Evolutionary conservation across 1,139 yeast genomes (phyloP), one percentile per base, ranked within the genome.

Genomic region (Pneumocystis canis): DNA sequence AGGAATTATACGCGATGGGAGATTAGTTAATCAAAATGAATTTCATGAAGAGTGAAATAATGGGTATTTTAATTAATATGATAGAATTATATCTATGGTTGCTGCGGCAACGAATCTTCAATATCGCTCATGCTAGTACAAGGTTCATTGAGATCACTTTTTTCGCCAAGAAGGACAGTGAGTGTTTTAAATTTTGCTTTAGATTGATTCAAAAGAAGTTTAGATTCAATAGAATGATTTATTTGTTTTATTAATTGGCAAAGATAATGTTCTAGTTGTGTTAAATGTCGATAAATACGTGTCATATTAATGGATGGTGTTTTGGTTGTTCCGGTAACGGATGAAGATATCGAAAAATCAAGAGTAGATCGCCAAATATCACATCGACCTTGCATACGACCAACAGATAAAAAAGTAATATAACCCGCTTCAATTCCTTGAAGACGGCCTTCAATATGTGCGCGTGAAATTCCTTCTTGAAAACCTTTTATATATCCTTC

Each of bases 371-470:
- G 64, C 78, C 78, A 77, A 11, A 47, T 20, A 25, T 47, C 54
- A 11, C 31, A 47, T 5, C 86, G 72, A 5, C 88, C 88, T 60
- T 76, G 74, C 5, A 87, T 77, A 63, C 84, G 82, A 0, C 95
- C 95, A 2, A 86, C 71, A 0, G 85, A 73, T 16, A 84, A 69
- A 68, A 79, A 85, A 66, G 90, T 75, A 72, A 85, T 90, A 70
- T 82, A 86, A 0, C 89, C 94, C 0, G 89, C 84, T 70, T 87
- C 94, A 62, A 85, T 78, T 0, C 95, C 95, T 69, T 80, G 85
- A 67, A 85, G 87, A 68, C 83, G 83, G 1, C 95, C 95, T 71
- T 87, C 95, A 1, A 78, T 67, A 62, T 74, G 76, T 60, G 92
- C 90, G 58, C 84, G 84, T 61, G 72, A 70, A 61, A 76, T 77